phyloP scores from a whole-genome alignment of 371 early-diverging fungal species.

The Mortierella sp. region DNA sequence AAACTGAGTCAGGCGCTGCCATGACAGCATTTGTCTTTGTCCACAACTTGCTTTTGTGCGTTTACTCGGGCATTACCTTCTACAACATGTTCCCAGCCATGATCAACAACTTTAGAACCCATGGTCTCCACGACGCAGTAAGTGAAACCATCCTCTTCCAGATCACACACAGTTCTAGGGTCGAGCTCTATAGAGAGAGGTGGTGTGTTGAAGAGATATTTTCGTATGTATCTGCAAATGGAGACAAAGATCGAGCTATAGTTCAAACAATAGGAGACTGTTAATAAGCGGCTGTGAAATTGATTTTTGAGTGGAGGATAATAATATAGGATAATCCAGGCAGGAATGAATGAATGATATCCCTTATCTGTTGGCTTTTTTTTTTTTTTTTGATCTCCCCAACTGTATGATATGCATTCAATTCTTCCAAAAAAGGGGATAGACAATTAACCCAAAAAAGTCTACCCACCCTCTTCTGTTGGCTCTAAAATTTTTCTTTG shows the following conservation, averaged over 20 bases:
- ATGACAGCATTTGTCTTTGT: constrained; percentile 83
- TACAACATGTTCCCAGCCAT: constrained; percentile 70
- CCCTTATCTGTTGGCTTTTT: not conserved
- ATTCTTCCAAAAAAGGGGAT: not conserved
- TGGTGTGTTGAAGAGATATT: not conserved
- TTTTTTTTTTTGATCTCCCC: constrained; percentile 14
- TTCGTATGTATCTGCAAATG: constrained; percentile 4
- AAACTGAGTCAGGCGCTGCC: constrained; percentile 56
- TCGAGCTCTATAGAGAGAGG: not conserved
- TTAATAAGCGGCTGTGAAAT: too few relatives aligned
- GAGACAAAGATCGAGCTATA: not conserved
- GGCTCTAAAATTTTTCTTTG: not conserved
- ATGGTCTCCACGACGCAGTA: constrained; percentile 59
- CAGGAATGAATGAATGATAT: not conserved
- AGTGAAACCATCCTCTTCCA: constrained; percentile 14
- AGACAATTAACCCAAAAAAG: constrained; percentile 37
- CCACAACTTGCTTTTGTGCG: constrained; percentile 79
- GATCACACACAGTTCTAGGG: not conserved
- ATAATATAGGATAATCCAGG: not conserved
- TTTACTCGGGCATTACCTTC: constrained; percentile 81
- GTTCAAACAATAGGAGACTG: not conserved
- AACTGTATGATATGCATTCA: not conserved
- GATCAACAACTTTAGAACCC: constrained; percentile 60
- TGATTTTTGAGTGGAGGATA: not conserved
- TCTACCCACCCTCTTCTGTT: not conserved